A percentile compares a stretch with the other conserved stretches of the same genome.
Evolutionary conservation across 257 asterid genomes (phyloP).

Genomic region (Mitragyna speciosa): DNA sequence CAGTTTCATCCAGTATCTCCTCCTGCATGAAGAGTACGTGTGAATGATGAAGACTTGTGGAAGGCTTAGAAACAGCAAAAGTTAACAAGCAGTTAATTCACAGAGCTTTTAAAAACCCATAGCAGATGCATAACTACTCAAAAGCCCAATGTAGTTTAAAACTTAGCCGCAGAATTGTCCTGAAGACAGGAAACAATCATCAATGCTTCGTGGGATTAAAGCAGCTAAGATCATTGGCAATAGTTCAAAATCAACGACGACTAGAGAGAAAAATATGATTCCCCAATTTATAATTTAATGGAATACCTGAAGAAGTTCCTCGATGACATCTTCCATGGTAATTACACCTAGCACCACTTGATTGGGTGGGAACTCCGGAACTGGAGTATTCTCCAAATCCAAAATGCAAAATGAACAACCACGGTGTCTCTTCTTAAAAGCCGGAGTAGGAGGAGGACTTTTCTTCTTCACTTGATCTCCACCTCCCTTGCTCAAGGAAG

Average conservation of each 20-base stretch:
- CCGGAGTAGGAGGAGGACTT: conserved; percentile 80
- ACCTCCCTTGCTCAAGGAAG: conserved; percentile 38
- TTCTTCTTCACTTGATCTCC: conserved; percentile 48
- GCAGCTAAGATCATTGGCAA: not conserved
- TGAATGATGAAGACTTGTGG: conserved; percentile 3
- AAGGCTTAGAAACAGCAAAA: not conserved
- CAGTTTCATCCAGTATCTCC: conserved; percentile 98
- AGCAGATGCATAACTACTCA: not conserved
- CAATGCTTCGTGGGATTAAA: not conserved
- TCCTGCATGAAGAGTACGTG: conserved; percentile 47
- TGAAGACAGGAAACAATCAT: not conserved
- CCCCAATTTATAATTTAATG: not conserved
- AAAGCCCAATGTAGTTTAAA: not conserved
- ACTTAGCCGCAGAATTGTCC: not conserved
- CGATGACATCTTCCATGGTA: conserved; percentile 96
- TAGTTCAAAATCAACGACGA: not conserved
- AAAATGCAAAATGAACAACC: conserved; percentile 94
- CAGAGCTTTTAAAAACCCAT: not conserved
- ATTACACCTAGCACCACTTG: conserved; percentile 92
- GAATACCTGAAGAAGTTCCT: conserved; percentile 98
- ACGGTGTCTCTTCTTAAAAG: conserved; percentile 86
- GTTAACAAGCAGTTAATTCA: not conserved
- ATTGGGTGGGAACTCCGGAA: conserved; percentile 75
- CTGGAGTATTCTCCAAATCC: conserved; percentile 73
- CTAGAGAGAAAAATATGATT: not conserved